A percentile compares a stretch with the other conserved stretches of the same genome.
Evolutionary conservation across 2,329 filamentous ascomycete genomes (phyloP).

Genomic region (Beauveria scarabaeidicola): DNA sequence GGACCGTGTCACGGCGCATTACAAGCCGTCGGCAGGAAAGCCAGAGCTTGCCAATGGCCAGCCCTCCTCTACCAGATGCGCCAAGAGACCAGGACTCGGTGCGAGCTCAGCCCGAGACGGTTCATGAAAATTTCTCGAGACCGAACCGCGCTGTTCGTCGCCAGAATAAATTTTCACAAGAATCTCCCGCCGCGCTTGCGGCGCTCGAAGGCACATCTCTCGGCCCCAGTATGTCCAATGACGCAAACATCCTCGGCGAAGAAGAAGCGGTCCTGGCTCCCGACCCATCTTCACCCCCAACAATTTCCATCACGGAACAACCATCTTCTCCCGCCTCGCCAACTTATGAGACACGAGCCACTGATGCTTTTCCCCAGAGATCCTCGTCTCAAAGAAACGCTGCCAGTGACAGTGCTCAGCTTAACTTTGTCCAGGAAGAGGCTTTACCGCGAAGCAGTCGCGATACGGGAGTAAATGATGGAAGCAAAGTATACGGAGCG

Average conservation of each 20-base stretch:
- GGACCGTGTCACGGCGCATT: constrained; percentile 66
- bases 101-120: constrained; percentile 63
- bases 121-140: constrained; percentile 53
- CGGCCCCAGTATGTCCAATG: constrained; percentile 17
- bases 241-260: constrained; percentile 19
- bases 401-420: constrained; percentile 33
- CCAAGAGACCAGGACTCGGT: constrained; percentile 45
- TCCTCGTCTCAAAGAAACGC: constrained; percentile 43
- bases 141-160: constrained; percentile 41
- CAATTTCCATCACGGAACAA: constrained; percentile 54
- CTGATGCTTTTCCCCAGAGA: constrained; percentile 38
- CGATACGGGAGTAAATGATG: neutral
- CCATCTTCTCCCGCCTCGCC: constrained; percentile 43
- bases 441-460: constrained; percentile 6
- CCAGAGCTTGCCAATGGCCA: constrained; percentile 29
- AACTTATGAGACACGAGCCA: constrained; percentile 15
- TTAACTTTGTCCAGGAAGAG: constrained; percentile 26
- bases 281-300: constrained; percentile 23
- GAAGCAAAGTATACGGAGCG: constrained; percentile 13
- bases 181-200: constrained; percentile 34
- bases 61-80: constrained; percentile 33
- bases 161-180: constrained; percentile 41
- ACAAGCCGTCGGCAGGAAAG: constrained; percentile 53
- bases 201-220: constrained; percentile 35
- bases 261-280: constrained; percentile 28